These are phyloP conservation scores for Ceratocystis smalleyi DNA, from an alignment of 2,329 filamentous ascomycete species.

Conservation along the genomic window DNA sequence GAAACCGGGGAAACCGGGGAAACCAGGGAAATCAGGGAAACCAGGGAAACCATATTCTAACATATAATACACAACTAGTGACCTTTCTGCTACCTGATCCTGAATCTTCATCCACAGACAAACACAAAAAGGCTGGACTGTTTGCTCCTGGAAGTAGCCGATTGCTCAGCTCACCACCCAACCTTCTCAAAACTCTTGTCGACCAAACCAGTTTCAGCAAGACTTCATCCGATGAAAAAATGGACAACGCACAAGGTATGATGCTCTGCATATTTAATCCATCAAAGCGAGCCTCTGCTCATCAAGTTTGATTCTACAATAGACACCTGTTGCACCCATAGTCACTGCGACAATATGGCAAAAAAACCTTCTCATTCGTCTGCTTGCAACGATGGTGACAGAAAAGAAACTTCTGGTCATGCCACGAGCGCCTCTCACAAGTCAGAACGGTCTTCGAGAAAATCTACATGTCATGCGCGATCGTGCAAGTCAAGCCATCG, in stretches of 20 bases:
- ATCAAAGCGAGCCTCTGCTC: background rate
- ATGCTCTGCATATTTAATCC: background rate
- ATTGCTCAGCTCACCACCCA: background rate
- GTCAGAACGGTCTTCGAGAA: background rate
- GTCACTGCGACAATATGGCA: background rate
- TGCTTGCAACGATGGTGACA: background rate
- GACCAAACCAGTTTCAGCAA: slow-evolving; percentile 9
- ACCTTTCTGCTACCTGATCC: background rate
- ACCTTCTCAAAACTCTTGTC: slow-evolving; percentile 4
- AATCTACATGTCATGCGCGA: background rate
- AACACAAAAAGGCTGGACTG: slow-evolving; percentile 9
- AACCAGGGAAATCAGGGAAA: too few relatives aligned
- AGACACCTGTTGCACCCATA: background rate
- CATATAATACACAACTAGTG: background rate
- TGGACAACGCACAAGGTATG: background rate
- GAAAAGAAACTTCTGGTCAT: background rate
- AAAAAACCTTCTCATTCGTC: background rate
- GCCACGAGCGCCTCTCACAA: background rate
- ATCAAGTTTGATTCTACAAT: background rate
- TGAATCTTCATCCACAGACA: slow-evolving; percentile 4
- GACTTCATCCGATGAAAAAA: background rate
- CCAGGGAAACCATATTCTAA: background rate
- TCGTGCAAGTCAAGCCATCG: background rate
- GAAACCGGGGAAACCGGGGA: too few relatives aligned
- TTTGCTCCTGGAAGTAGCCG: background rate